A percentile compares a stretch with the other conserved stretches of the same genome.
Evolutionary conservation across 2,329 filamentous ascomycete species (phyloP).

Genomic region (Onygenales sp.): DNA sequence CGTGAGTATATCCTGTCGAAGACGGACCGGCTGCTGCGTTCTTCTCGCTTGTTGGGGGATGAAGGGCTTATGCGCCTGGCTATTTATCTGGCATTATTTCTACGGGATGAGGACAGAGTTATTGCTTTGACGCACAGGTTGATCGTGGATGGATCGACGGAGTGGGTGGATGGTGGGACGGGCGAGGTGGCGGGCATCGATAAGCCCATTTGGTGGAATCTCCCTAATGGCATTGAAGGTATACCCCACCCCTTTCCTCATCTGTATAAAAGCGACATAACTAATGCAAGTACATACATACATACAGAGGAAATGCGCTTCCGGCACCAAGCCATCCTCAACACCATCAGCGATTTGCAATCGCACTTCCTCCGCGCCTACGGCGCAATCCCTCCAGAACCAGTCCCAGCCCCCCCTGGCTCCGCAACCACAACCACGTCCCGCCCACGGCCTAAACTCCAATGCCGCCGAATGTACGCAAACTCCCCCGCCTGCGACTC

Average conservation of each 20-base stretch:
- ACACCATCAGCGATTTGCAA: slow-evolving; percentile 35
- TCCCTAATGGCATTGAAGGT: slow-evolving; percentile 34
- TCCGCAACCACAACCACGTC: slow-evolving; percentile 11
- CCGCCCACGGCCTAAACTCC: slow-evolving; percentile 9
- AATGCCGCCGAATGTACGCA: slow-evolving; percentile 32
- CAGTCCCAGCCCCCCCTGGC: slow-evolving; percentile 4
- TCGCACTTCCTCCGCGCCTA: slow-evolving; percentile 32
- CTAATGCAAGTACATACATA: background rate
- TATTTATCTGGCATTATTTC: slow-evolving; percentile 26
- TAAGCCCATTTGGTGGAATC: slow-evolving; percentile 26
- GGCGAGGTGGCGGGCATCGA: slow-evolving; percentile 9
- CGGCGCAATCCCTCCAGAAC: slow-evolving; percentile 25
- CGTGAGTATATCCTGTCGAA: slow-evolving; percentile 20
- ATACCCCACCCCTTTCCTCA: background rate
- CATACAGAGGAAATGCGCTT: slow-evolving; percentile 32
- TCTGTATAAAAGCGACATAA: background rate
- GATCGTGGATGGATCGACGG: slow-evolving; percentile 27
- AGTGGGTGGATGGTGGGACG: slow-evolving; percentile 24
- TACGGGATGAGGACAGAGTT: slow-evolving; percentile 20
- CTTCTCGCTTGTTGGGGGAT: slow-evolving; percentile 22
- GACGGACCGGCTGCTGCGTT: slow-evolving; percentile 15
- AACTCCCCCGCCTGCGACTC: slow-evolving; percentile 35
- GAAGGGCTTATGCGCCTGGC: slow-evolving; percentile 32
- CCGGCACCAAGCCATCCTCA: slow-evolving; percentile 30
- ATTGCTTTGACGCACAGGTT: slow-evolving; percentile 25